phyloP scores from a whole-genome alignment of 441 rosid species.

The Erysimum cheiri region DNA sequence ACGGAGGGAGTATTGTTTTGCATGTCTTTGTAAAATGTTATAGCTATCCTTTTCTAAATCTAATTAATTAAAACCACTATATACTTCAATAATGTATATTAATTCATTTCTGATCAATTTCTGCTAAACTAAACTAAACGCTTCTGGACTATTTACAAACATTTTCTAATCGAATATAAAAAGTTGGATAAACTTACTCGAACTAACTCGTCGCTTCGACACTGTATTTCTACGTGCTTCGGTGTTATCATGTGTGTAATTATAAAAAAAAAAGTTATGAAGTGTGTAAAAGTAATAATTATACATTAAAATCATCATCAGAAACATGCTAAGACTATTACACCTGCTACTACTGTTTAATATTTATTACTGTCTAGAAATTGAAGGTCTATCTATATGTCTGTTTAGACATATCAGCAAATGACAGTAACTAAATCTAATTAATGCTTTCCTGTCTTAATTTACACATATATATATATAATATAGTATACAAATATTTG shows the following conservation, averaged over 20 bases:
- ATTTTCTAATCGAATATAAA: background rate
- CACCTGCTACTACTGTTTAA: constrained; percentile 38
- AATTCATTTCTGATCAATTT: no score
- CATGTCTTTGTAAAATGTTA: no score
- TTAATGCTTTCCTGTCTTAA: background rate
- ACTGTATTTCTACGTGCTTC: background rate
- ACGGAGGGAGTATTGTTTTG: no score
- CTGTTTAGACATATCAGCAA: constrained; percentile 40
- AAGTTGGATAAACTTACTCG: background rate
- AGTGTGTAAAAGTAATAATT: constrained; percentile 12
- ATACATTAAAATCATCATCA: constrained; percentile 28
- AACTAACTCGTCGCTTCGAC: background rate
- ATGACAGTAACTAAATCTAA: constrained; percentile 34
- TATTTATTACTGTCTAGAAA: constrained; percentile 31
- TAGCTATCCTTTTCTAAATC: no score
- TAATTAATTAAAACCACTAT: no score
- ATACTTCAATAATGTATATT: no score
- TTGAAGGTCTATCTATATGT: constrained; percentile 29
- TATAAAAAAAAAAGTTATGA: background rate
- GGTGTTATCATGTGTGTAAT: background rate
- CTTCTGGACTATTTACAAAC: background rate
- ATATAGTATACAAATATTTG: background rate
- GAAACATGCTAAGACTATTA: constrained; percentile 35
- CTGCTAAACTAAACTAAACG: no score
- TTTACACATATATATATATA: no score